Evolutionary conservation across 2,329 filamentous ascomycete genomes (phyloP).

Genomic region (Immersiporthe knoxdaviesiana): DNA sequence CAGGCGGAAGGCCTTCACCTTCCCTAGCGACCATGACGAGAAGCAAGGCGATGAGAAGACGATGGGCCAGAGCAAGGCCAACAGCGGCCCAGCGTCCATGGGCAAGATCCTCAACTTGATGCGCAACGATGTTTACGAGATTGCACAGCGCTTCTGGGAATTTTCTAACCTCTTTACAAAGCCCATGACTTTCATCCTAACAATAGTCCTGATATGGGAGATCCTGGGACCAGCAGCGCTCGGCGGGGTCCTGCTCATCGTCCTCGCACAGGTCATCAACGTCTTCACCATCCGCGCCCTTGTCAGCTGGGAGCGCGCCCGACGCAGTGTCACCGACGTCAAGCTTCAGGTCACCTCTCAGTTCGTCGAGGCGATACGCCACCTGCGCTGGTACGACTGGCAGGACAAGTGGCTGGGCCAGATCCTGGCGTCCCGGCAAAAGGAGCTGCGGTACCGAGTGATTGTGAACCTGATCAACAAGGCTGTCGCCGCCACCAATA

Average conservation of each 20-base stretch:
- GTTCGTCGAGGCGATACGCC: constrained; percentile 83
- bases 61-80: constrained; percentile 30
- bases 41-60: constrained; percentile 38
- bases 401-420: constrained; percentile 73
- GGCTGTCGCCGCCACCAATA: constrained; percentile 69
- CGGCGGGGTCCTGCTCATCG: constrained; percentile 70
- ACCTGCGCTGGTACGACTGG: constrained; percentile 83
- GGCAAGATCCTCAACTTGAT: constrained; percentile 91
- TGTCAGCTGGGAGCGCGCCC: constrained; percentile 69
- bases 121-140: constrained; percentile 79
- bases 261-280: constrained; percentile 72
- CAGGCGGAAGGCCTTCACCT: constrained; percentile 60
- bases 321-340: constrained; percentile 74
- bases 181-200: constrained; percentile 75
- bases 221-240: constrained; percentile 82
- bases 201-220: constrained; percentile 73
- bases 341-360: constrained; percentile 82
- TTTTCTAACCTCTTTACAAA: constrained; percentile 75
- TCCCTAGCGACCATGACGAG: constrained; percentile 40
- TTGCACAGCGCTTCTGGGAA: constrained; percentile 87
- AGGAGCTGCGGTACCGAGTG: constrained; percentile 68
- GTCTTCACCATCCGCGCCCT: constrained; percentile 67
- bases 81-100: constrained; percentile 68
- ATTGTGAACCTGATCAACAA: constrained; percentile 65
- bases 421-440: constrained; percentile 69